Conservation (phyloP, 1,139 yeast genomes). For the Blastobotrys illinoisensis region DNA sequence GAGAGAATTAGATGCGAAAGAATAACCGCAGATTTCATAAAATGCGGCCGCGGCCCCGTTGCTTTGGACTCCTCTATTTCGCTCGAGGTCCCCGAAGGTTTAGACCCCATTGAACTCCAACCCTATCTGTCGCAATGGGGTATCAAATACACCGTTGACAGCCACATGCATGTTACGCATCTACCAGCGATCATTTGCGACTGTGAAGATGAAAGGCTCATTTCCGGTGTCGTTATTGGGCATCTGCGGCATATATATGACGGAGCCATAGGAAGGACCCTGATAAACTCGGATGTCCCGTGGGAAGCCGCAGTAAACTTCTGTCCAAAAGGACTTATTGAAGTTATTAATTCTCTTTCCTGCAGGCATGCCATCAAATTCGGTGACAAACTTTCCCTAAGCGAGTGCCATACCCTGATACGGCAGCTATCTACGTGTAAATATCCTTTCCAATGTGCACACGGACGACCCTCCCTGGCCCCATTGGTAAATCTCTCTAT, state of each 20-base stretch:
- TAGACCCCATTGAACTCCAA: conserved; percentile 5
- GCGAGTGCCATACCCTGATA: conserved; percentile 45
- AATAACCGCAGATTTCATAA: conserved; percentile 36
- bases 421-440: conserved; percentile 42
- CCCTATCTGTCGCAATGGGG: conserved; percentile 18
- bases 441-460: conserved; percentile 78
- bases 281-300: background rate
- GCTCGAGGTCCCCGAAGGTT: background rate
- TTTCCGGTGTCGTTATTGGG: background rate
- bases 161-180: conserved; percentile 14
- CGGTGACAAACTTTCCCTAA: conserved; percentile 47
- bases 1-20: conserved; percentile 59
- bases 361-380: conserved; percentile 72
- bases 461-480: conserved; percentile 72
- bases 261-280: background rate
- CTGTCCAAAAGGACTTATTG: conserved; percentile 8
- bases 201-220: background rate
- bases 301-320: background rate
- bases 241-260: background rate
- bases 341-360: conserved; percentile 52
- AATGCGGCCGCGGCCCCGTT: conserved; percentile 10
- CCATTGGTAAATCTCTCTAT: conserved; percentile 43
- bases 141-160: conserved; percentile 12
- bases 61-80: background rate
- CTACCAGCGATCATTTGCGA: conserved; percentile 16